These are phyloP conservation scores for Amauroascus niger DNA, from an alignment of 2,329 filamentous ascomycete species.

Conservation along the genomic window DNA sequence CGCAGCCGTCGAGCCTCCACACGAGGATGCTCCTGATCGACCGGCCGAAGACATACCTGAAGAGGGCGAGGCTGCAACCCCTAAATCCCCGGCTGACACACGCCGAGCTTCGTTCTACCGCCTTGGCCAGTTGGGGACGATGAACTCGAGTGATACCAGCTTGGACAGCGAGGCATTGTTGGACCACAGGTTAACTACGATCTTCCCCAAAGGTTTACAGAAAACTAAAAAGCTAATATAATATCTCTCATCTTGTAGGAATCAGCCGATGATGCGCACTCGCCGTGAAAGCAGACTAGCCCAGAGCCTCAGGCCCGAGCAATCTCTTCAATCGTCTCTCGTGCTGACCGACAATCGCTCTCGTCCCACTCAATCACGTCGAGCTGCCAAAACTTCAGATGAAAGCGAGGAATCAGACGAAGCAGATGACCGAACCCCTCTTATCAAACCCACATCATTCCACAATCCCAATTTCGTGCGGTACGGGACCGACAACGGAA, in stretches of 20 bases:
- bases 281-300: constrained; percentile 46
- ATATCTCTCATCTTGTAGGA: constrained; percentile 30
- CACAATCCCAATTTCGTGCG: constrained; percentile 15
- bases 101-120: constrained; percentile 46
- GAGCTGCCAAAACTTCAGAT: constrained; percentile 4
- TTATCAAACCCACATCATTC: constrained; percentile 15
- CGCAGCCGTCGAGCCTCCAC: constrained; percentile 45
- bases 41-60: constrained; percentile 40
- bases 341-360: constrained; percentile 1
- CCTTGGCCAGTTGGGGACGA: constrained; percentile 34
- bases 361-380: neutral
- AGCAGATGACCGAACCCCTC: constrained; percentile 17
- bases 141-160: constrained; percentile 70
- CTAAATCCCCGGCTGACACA: constrained; percentile 25
- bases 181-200: constrained; percentile 86
- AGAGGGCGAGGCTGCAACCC: constrained; percentile 35
- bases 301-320: constrained; percentile 32
- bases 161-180: constrained; percentile 79
- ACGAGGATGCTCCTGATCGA: constrained; percentile 19
- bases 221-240: neutral
- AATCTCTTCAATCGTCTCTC: constrained; percentile 4
- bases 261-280: constrained; percentile 54
- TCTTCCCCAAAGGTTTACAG: neutral
- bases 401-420: constrained; percentile 15
- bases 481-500: constrained; percentile 12